Evolutionary conservation across 2,329 filamentous ascomycete species (phyloP), one percentile per base, ranked within the genome.

Genomic region (Thermomyces lanuginosus): DNA sequence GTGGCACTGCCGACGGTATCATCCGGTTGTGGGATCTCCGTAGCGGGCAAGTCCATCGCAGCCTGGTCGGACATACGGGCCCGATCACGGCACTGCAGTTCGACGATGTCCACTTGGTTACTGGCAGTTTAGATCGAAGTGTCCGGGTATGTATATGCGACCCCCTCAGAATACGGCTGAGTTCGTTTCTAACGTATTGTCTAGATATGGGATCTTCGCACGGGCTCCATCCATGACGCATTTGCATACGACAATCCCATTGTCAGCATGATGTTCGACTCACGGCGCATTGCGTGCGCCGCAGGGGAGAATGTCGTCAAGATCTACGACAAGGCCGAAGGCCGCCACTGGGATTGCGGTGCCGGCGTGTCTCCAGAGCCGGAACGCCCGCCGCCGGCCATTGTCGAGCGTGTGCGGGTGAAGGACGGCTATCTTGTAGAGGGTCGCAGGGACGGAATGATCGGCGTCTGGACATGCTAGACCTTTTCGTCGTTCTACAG

Each of bases 151-250:
- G 82, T 44, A 31, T 36, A 15, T 18, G 26, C 31, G 13, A 13
- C 16, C n/a, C 18, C 9, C 8, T 10, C 10, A 20, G 7, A 20
- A 20, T 14, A 24, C 9, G 20, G 14, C 9, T 14, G 4, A 8
- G 13, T 16, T 17, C 14, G 16, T 16, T 24, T 26, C 29, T 43
- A 39, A 55, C 43, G 37, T 9, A 21, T 16, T 20, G 17, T 30
- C 26, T 46, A 95, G 84, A 95, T 98, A 48, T 98, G 89, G 89
- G 89, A 98, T 55, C 76, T 98, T 30, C 79, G 89, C 29, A 95
- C 83, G 8, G 89, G 89, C 23, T 84, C 83, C 17, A 93, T 98
- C 41, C 78, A 78, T 50, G 89, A 98, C 50, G 89, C 86, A 10
- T 98, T 84, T 52, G 89, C 86, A 12, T 98, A 95, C 56, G 84